A percentile compares a stretch with the other conserved stretches of the same genome.
These are phyloP conservation scores for Leccinum disarticulatum DNA, from an alignment of 768 basidiomycete species.

Conservation along the genomic window DNA sequence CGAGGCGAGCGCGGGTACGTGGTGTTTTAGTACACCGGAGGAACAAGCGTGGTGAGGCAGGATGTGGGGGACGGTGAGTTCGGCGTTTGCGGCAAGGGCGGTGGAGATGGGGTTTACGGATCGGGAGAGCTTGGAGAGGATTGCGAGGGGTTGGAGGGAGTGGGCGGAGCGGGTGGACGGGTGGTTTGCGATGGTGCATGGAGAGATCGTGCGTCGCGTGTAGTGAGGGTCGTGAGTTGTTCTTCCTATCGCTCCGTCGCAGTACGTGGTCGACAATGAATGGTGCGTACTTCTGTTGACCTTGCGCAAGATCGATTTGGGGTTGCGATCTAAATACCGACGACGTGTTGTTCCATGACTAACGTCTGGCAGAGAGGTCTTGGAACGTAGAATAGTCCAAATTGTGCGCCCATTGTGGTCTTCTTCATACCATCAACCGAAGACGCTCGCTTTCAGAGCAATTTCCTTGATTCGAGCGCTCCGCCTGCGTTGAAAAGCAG, in stretches of 20 bases:
- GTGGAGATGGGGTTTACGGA: constrained; percentile 27
- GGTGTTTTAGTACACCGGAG: constrained; percentile 37
- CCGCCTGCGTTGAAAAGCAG: constrained; percentile 14
- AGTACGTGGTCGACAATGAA: no score
- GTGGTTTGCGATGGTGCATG: constrained; percentile 34
- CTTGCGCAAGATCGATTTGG: not conserved
- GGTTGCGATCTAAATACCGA: not conserved
- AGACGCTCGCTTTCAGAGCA: constrained; percentile 12
- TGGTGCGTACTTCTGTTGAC: no score
- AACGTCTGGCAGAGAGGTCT: constrained; percentile 3
- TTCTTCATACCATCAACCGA: constrained; percentile 2
- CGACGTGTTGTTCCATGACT: not conserved
- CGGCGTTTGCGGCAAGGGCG: constrained; percentile 34
- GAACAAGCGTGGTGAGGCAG: constrained; percentile 40
- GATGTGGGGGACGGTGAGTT: constrained; percentile 37
- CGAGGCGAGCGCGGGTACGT: constrained; percentile 30
- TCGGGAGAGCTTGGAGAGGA: constrained; percentile 22
- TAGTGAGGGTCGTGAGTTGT: constrained; percentile 19
- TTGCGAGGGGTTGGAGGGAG: constrained; percentile 25
- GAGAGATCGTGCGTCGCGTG: constrained; percentile 33
- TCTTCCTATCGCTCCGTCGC: no score
- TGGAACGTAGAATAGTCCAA: constrained; percentile 11
- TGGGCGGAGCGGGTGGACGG: constrained; percentile 36
- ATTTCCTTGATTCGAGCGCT: constrained; percentile 26
- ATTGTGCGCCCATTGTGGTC: not conserved